phyloP scores from a whole-genome alignment of 2,329 filamentous ascomycete species.

The Venturia carpophila region DNA sequence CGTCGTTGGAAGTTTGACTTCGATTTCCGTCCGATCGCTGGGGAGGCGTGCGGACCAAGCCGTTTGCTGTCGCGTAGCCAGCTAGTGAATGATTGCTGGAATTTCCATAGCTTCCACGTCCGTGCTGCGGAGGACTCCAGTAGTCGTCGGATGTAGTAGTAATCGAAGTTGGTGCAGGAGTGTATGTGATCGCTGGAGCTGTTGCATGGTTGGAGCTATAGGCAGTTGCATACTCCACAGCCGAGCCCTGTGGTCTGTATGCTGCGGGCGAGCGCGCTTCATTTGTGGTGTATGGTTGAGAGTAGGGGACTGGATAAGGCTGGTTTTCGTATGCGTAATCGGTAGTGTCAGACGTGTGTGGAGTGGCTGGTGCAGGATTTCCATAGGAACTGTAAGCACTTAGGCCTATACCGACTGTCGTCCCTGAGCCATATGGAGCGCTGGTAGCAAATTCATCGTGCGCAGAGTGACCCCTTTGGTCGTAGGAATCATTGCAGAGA shows the following conservation, averaged over 20 bases:
- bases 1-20: background rate
- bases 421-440: background rate
- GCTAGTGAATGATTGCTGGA: background rate
- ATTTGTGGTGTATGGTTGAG: background rate
- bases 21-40: conserved; percentile 6
- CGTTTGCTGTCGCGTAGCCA: background rate
- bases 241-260: background rate
- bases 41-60: background rate
- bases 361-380: background rate
- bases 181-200: conserved; percentile 1
- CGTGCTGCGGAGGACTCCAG: background rate
- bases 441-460: background rate
- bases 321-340: background rate
- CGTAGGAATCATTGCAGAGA: background rate
- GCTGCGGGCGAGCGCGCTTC: background rate
- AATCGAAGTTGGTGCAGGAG: background rate
- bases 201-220: background rate
- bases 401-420: background rate
- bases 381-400: background rate
- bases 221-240: background rate
- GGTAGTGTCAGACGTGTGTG: background rate
- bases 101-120: background rate
- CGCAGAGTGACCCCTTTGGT: background rate
- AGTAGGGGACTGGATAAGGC: background rate
- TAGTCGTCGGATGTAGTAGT: background rate